These are phyloP conservation scores for Neurospora hispaniola DNA, from an alignment of 495 filamentous ascomycete species.

Conservation along the genomic window DNA sequence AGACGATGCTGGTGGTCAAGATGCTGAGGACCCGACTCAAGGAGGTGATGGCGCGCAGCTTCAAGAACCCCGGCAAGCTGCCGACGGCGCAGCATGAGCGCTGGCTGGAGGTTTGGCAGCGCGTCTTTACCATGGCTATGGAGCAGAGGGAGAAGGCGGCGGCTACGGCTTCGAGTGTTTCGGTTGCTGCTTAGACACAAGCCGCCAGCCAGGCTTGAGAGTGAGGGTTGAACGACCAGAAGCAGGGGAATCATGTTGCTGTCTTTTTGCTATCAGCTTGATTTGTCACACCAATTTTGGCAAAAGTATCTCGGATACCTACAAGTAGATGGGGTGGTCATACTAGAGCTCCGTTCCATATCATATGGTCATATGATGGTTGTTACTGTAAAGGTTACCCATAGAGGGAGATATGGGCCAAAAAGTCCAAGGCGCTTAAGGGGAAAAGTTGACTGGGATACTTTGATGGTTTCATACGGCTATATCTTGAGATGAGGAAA, in stretches of 20 bases:
- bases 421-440: not conserved
- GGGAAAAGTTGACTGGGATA: not conserved
- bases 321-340: not conserved
- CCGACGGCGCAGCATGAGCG: constrained; percentile 53
- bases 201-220: not conserved
- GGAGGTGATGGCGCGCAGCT: constrained; percentile 58
- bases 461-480: not conserved
- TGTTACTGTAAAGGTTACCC: not conserved
- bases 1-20: constrained; percentile 77
- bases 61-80: constrained; percentile 63
- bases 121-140: constrained; percentile 32
- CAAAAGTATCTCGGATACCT: not conserved
- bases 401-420: not conserved
- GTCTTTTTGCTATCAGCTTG: not conserved
- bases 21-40: constrained; percentile 54
- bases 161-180: not conserved
- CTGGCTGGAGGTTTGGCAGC: constrained; percentile 65
- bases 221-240: not conserved
- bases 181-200: not conserved
- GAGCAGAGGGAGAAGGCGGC: constrained; percentile 17
- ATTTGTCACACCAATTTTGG: not conserved
- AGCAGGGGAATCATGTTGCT: not conserved
- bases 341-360: not conserved
- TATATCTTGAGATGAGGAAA: not conserved
- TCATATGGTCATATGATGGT: not conserved